phyloP scores from a whole-genome alignment of 257 asterid species.

The Hygrophila difformis region DNA sequence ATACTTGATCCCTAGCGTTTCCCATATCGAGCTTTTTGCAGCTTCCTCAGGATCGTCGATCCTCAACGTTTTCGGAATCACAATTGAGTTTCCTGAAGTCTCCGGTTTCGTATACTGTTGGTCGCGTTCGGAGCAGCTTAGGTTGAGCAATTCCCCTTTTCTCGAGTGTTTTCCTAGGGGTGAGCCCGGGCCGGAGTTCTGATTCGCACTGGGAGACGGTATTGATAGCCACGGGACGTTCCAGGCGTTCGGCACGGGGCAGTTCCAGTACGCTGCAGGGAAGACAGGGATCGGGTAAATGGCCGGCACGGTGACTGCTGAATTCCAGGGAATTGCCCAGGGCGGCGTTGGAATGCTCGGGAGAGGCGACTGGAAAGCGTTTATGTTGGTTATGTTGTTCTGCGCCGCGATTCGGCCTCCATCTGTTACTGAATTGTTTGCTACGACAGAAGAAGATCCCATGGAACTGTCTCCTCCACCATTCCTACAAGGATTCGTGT shows the following conservation, averaged over 20 bases:
- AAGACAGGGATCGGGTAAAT: conserved; percentile 46
- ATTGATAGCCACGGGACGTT: conserved; percentile 47
- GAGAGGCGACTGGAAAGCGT: conserved; percentile 39
- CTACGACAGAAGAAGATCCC: conserved; percentile 32
- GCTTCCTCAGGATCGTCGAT: conserved; percentile 83
- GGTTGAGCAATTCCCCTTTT: conserved; percentile 39
- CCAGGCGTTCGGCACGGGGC: conserved; percentile 50
- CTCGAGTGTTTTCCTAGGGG: conserved; percentile 73
- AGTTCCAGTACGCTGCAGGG: conserved; percentile 62
- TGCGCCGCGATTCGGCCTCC: conserved; percentile 23
- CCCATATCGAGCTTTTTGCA: conserved; percentile 84
- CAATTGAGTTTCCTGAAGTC: conserved; percentile 28
- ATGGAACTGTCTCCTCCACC: conserved; percentile 37
- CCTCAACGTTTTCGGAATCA: conserved; percentile 72
- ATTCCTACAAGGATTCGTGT: conserved; percentile 15
- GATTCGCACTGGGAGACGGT: conserved; percentile 24
- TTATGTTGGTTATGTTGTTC: conserved; percentile 30
- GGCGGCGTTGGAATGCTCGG: conserved; percentile 52
- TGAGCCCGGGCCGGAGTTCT: conserved; percentile 29
- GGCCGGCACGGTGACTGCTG: conserved; percentile 45
- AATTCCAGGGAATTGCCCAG: conserved; percentile 53
- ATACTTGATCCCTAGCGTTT: conserved; percentile 64
- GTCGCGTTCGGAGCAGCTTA: conserved; percentile 19
- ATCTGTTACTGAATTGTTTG: conserved; percentile 20
- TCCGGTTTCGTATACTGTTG: conserved; percentile 12